Evolutionary conservation across 345 rosid species (phyloP), one percentile per base, ranked within the genome.

Genomic region (Citrus medica): DNA sequence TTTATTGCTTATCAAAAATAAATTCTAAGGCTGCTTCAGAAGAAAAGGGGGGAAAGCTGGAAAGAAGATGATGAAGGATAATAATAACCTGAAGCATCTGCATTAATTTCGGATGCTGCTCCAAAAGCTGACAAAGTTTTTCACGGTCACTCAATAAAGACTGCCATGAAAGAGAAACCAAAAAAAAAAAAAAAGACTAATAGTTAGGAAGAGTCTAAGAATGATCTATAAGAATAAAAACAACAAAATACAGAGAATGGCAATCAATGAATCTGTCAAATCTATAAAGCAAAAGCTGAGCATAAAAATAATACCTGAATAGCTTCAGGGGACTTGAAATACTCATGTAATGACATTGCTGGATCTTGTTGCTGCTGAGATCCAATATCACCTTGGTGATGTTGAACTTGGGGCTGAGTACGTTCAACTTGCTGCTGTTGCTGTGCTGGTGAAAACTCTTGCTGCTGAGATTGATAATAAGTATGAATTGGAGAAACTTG

Each of bases 91-190:
- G 98, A 82, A 96, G 98, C 98, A 96, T 92, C 89, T 94, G 95
- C 97, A 96, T 92, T 80, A 96, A 60, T 80, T 92, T 96, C 10
- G 99, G 99, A 84, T 96, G 91, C 81, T 92, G 97, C 89, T 96
- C 98, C 92, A 96, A 79, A 82, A 96, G 95, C 87, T 95, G 93
- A 89, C 98, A 94, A 25, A 96, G 97, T 87, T 94, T 94, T 53
- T 96, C 97, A 32, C 94, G 89, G 87, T 96, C 94, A 55, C 92
- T 90, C 85, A 96, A 86, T 75, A 96, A 84, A 82, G 97, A 82
- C 99, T 96, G 97, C 83, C 79, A 83, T 9, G 37, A 80, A 64
- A 74, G 38, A 55, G 82, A 51, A 61, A 32, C 56, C 38, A 73
- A 53, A 32, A 32, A 55, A 68, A 64, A 51, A 59, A 77, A 62